Evolutionary conservation across 2,329 filamentous ascomycete genomes (phyloP), one percentile per base, ranked within the genome.

Genomic region (Paecilomyces variotii): DNA sequence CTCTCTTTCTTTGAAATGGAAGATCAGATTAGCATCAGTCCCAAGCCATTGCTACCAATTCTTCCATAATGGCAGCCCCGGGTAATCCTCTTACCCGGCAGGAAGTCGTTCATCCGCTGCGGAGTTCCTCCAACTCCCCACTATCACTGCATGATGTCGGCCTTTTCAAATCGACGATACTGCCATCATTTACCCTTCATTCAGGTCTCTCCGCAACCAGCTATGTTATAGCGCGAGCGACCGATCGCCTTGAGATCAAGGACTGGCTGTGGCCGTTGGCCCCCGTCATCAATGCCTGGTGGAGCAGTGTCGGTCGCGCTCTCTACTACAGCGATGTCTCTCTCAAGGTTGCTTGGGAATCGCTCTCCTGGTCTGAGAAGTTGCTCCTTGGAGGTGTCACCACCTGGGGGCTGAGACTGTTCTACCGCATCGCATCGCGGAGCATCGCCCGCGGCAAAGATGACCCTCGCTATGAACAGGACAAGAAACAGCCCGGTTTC

Each of bases 271-370:
- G 83, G 82, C 81, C 82, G 0, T 71, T 76, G 3, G 80, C 75
- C 2, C 81, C 81, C 64, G 78, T 85, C 9, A 68, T 76, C 58
- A 85, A 84, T 65, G 82, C 82, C 5, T 86, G 83, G 84, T 85
- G 82, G 80, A 80, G 77, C 57, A 82, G 83, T 25, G 70, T 86
- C 50, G 82, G 83, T 12, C 74, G 76, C n/a, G 79, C 78, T 4
- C 72, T 83, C 10, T 68, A 75, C 54, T 71, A 76, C 58, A 73
- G 78, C 30, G 76, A 79, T 1, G 67, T 81, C 24, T 77, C 80
- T 0, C 59, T 82, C 4, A 64, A 72, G 1, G 72, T 78, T 53
- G 80, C 82, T 14, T 77, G 81, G 64, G 64, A 69, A 19, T 75
- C 75, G 2, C 71, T 85, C 2, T 78, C 78, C 1, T 82, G 82